Conservation (phyloP, 257 asterid genomes). For the Scutellaria galericulata region DNA sequence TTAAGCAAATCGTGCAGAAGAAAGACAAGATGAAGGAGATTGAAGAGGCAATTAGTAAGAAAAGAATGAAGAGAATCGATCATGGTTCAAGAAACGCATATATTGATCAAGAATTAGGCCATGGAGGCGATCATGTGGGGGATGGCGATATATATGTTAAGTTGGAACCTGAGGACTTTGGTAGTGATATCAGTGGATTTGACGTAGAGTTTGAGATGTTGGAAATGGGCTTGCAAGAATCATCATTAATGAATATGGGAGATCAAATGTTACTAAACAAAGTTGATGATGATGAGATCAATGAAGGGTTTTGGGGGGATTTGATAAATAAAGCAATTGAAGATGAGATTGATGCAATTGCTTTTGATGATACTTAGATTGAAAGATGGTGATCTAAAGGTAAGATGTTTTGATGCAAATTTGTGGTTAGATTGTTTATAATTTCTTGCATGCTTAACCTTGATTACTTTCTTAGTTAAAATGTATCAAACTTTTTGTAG, state of each 20-base stretch:
- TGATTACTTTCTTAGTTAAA: too few relatives aligned
- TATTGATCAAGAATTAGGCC: slow-evolving; percentile 15
- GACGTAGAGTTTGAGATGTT: slow-evolving; percentile 37
- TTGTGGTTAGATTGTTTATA: too few relatives aligned
- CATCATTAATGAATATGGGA: slow-evolving; percentile 31
- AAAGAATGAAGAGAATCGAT: slow-evolving; percentile 52
- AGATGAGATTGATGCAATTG: slow-evolving; percentile 29
- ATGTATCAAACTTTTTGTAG: too few relatives aligned
- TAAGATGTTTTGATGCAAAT: too few relatives aligned
- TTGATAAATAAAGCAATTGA: slow-evolving; percentile 43
- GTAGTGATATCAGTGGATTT: slow-evolving; percentile 16
- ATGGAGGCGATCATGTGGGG: slow-evolving; percentile 1
- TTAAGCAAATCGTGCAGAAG: slow-evolving; percentile 52
- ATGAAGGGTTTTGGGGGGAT: slow-evolving; percentile 61
- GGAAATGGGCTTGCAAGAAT: slow-evolving; percentile 33
- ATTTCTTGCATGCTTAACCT: too few relatives aligned
- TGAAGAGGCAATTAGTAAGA: slow-evolving; percentile 48
- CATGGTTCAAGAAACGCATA: slow-evolving; percentile 22
- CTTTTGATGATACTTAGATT: neutral
- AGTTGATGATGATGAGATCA: slow-evolving; percentile 5
- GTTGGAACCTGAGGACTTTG: slow-evolving; percentile 32
- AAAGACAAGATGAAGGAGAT: slow-evolving; percentile 54
- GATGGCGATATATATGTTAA: slow-evolving; percentile 26
- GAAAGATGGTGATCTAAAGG: too few relatives aligned
- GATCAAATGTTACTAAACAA: slow-evolving; percentile 27